These are phyloP conservation scores for Hsuehochloa calcarea DNA, from an alignment of 176 grass and related monocot genomes.

Conservation along the genomic window DNA sequence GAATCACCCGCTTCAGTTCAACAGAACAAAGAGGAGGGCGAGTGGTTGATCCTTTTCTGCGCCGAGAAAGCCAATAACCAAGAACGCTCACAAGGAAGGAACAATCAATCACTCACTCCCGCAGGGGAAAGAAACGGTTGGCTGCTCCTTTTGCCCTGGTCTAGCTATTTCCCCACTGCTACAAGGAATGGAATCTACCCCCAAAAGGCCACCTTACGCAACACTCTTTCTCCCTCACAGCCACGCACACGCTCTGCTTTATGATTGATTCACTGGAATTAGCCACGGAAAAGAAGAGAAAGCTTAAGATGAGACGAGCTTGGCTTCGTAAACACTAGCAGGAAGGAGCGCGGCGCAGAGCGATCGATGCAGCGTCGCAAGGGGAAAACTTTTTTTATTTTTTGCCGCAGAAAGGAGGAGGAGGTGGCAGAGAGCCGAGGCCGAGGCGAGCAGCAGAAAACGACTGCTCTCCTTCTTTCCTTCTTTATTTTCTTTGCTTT, in stretches of 20 bases:
- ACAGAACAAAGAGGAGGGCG: background rate
- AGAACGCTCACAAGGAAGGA: constrained; percentile 1
- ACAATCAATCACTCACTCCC: background rate
- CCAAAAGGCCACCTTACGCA: background rate
- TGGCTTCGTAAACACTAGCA: background rate
- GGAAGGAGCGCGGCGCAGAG: background rate
- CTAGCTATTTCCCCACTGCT: constrained; percentile 12
- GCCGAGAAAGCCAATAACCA: background rate
- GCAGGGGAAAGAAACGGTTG: background rate
- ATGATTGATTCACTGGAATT: background rate
- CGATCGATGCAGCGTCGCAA: background rate
- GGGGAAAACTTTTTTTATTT: background rate
- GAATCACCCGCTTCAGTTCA: background rate
- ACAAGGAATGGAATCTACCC: constrained; percentile 37
- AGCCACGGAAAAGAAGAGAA: background rate
- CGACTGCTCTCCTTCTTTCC: constrained; percentile 12
- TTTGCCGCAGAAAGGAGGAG: constrained; percentile 16
- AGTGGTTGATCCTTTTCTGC: background rate
- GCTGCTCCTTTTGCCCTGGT: background rate
- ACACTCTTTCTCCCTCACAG: background rate
- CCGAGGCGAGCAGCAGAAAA: background rate
- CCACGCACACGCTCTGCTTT: background rate
- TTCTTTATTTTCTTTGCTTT: background rate
- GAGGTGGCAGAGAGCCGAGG: background rate
- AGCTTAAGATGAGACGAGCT: background rate